phyloP scores from a whole-genome alignment of 108 stramenopile species.

The Skeletonema costatum region DNA sequence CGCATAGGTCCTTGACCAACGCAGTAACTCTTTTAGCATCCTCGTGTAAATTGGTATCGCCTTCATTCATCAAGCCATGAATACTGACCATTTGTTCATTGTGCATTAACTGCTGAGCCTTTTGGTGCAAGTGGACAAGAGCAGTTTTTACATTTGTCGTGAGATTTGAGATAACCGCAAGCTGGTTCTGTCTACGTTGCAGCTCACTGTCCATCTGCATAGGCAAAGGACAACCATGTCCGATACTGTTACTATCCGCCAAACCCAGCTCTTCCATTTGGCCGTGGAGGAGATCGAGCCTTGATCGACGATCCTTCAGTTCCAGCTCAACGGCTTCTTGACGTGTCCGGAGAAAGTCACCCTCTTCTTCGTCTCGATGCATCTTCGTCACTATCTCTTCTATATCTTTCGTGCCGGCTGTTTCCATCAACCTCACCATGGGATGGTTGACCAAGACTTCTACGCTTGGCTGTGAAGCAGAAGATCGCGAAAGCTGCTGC shows the following conservation, averaged over 20 bases:
- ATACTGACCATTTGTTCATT: not conserved
- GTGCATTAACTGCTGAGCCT: not conserved
- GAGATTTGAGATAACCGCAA: not conserved
- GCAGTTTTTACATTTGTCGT: not conserved
- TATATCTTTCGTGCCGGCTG: slow-evolving; percentile 14
- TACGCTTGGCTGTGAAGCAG: not conserved
- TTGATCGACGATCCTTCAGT: not conserved
- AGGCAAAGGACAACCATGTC: not conserved
- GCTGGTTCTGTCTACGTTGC: not conserved
- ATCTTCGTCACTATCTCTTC: not conserved
- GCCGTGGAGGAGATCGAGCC: not conserved
- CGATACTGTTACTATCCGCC: not conserved
- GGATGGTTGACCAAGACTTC: not conserved
- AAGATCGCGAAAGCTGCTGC: not conserved
- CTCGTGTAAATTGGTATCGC: not conserved
- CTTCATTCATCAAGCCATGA: not conserved
- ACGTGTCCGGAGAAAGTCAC: not conserved
- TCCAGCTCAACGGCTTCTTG: not conserved
- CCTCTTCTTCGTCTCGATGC: not conserved
- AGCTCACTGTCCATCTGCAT: not conserved
- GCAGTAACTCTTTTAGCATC: not conserved
- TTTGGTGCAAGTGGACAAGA: slow-evolving; percentile 6
- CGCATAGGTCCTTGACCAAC: not conserved
- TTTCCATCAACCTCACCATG: slow-evolving; percentile 15
- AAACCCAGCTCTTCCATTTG: not conserved